Evolutionary conservation across 495 filamentous ascomycete species (phyloP).

Genomic region (Cercophora newfieldiana): DNA sequence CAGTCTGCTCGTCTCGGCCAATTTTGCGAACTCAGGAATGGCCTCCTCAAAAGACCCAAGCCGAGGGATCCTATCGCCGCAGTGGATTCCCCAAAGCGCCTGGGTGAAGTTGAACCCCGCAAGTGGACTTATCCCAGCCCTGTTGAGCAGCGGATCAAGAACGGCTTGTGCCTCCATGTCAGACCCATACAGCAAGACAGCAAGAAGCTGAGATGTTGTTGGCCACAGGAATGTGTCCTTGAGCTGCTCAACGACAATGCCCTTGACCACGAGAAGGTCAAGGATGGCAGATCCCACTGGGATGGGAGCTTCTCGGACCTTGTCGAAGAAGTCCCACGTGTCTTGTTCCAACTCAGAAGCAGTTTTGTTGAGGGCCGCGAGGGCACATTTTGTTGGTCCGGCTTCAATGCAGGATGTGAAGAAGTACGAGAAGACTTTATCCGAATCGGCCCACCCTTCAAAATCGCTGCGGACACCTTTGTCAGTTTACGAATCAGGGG

Average conservation of each 20-base stretch:
- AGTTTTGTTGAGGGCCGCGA: conserved; percentile 29
- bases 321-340: conserved; percentile 32
- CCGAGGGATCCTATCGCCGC: conserved; percentile 7
- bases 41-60: not conserved
- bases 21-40: not conserved
- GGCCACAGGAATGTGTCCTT: conserved; percentile 31
- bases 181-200: conserved; percentile 27
- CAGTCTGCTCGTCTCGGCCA: conserved; percentile 4
- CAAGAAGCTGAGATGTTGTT: conserved; percentile 22
- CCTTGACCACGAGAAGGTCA: conserved; percentile 31
- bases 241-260: conserved; percentile 24
- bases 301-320: conserved; percentile 32
- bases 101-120: not conserved
- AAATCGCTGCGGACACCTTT: conserved; percentile 20
- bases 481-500: not conserved
- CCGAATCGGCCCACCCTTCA: conserved; percentile 33
- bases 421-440: conserved; percentile 36
- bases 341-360: conserved; percentile 37
- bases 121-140: not conserved
- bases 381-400: conserved; percentile 1
- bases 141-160: not conserved
- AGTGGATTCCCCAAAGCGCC: conserved; percentile 9
- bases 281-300: conserved; percentile 20
- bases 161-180: not conserved
- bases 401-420: conserved; percentile 29